These are phyloP conservation scores for Skeletonema costatum DNA, from an alignment of 108 stramenopile species.

Conservation along the genomic window DNA sequence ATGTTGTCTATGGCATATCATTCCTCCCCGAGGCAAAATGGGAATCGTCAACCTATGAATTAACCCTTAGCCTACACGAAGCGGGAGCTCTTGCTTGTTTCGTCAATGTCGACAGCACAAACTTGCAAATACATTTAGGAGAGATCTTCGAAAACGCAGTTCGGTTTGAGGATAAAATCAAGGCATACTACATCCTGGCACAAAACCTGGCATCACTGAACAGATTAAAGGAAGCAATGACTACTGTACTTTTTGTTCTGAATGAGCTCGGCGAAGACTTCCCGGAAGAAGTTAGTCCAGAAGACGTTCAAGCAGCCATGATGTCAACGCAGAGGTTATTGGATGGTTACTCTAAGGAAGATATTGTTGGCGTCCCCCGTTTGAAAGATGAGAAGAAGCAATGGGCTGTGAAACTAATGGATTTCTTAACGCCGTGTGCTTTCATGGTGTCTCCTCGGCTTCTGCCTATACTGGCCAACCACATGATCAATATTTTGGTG, in stretches of 20 bases:
- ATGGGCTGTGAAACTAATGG: conserved; percentile 1
- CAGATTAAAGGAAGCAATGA: conserved; percentile 1
- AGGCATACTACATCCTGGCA: conserved; percentile 24
- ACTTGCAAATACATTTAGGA: neutral
- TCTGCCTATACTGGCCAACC: neutral
- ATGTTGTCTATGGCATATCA: neutral
- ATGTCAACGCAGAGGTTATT: neutral
- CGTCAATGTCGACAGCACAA: neutral
- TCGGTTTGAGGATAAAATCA: conserved; percentile 21
- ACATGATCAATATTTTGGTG: neutral
- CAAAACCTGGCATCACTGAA: neutral
- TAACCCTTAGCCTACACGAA: conserved; percentile 17
- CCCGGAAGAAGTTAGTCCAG: neutral
- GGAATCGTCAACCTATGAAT: neutral
- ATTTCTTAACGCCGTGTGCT: neutral
- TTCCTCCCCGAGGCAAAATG: neutral
- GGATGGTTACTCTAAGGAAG: neutral
- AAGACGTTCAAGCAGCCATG: neutral
- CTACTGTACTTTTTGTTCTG: conserved; percentile 8
- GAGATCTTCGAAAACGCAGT: conserved; percentile 1
- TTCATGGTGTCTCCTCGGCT: neutral
- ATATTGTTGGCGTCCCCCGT: neutral
- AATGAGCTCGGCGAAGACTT: conserved; percentile 4
- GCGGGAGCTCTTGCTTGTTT: conserved; percentile 17
- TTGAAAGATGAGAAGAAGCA: neutral